Evolutionary conservation across 108 stramenopile species (phyloP).

Genomic region (Stephanodiscus triporus): DNA sequence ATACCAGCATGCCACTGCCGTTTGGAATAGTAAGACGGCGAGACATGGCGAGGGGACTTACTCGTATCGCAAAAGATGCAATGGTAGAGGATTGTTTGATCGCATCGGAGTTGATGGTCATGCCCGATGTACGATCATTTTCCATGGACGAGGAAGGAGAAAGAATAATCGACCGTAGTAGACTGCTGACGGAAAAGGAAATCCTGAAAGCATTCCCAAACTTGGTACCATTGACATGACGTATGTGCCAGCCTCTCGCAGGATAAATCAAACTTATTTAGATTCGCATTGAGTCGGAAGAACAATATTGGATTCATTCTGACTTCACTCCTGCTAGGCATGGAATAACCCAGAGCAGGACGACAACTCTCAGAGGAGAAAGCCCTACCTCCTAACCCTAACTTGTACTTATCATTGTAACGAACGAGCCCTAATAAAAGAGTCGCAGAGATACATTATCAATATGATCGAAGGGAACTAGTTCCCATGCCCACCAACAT

Average conservation of each 20-base stretch:
- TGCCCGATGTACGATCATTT: constrained; percentile 42
- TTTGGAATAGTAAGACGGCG: constrained; percentile 25
- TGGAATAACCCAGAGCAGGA: no score
- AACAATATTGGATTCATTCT: background rate
- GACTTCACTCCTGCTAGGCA: background rate
- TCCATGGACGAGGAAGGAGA: background rate
- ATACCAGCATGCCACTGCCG: constrained; percentile 31
- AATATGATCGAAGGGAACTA: no score
- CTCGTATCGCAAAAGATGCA: constrained; percentile 72
- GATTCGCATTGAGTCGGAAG: no score
- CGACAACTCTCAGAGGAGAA: no score
- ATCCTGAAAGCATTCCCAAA: constrained; percentile 35
- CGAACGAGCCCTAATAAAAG: no score
- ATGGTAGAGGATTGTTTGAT: constrained; percentile 76
- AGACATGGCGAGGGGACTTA: constrained; percentile 66
- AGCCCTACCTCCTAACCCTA: no score
- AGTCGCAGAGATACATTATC: no score
- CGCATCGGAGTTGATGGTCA: constrained; percentile 76
- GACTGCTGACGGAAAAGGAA: constrained; percentile 21
- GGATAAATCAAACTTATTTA: background rate
- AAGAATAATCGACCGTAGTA: background rate
- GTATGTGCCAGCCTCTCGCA: background rate
- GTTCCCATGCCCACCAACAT: no score
- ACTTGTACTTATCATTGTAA: no score
- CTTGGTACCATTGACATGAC: constrained; percentile 26